Conservation (phyloP, 148 eudicot species). For the Polygonum aviculare region DNA sequence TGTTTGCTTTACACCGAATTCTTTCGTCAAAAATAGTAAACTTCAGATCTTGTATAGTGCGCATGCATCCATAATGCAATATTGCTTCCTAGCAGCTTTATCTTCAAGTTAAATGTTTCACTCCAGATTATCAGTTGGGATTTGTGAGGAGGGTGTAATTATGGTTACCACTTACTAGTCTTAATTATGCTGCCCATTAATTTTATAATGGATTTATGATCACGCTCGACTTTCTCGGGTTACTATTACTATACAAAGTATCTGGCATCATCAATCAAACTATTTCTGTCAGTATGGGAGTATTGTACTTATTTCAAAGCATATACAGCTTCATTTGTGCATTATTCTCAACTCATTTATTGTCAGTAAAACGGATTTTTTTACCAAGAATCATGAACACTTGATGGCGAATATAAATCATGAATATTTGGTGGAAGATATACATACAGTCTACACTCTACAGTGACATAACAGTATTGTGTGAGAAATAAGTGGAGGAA, state of each 20-base stretch:
- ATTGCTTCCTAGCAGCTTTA: not conserved
- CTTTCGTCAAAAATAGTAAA: not conserved
- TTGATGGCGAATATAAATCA: constrained; percentile 5
- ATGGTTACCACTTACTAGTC: not conserved
- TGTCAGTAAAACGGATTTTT: not conserved
- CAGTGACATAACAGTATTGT: not conserved
- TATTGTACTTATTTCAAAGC: not conserved
- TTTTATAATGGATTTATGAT: not conserved
- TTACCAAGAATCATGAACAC: not conserved
- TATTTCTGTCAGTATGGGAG: not conserved
- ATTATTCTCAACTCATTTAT: not conserved
- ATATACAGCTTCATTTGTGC: not conserved
- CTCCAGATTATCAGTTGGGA: not conserved
- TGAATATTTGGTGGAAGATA: not conserved
- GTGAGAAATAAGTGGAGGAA: not conserved
- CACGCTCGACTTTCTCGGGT: not conserved
- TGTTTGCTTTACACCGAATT: constrained; percentile 3
- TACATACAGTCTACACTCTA: too few species aligned
- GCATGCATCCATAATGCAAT: not conserved
- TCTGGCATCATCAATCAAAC: not conserved
- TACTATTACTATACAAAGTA: not conserved
- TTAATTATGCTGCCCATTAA: not conserved
- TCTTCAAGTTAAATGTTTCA: constrained; percentile 3
- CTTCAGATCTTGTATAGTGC: not conserved
- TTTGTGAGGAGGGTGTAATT: constrained; percentile 1